A percentile compares a stretch with the other conserved stretches of the same genome.
These are phyloP conservation scores for Plectosphaerella sp. DNA, from an alignment of 2,329 filamentous ascomycete species.

Conservation along the genomic window DNA sequence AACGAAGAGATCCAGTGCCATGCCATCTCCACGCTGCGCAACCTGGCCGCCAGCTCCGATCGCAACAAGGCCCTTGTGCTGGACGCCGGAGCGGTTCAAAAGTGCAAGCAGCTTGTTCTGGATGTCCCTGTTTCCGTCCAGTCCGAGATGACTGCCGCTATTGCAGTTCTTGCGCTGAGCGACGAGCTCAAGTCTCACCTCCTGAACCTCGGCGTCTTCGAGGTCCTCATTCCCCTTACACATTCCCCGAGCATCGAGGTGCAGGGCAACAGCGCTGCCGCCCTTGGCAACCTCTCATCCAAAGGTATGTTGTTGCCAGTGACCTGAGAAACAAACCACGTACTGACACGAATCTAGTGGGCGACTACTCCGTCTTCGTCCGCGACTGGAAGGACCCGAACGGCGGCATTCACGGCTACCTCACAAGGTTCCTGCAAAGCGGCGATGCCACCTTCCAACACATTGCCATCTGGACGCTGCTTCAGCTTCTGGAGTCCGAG, in stretches of 20 bases:
- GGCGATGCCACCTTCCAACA: slow-evolving; percentile 98
- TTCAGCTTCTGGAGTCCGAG: slow-evolving; percentile 93
- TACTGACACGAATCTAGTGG: slow-evolving; percentile 53
- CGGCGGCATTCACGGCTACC: slow-evolving; percentile 92
- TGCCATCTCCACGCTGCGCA: slow-evolving; percentile 92
- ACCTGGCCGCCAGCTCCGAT: slow-evolving; percentile 93
- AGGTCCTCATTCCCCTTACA: slow-evolving; percentile 91
- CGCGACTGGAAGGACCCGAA: slow-evolving; percentile 90
- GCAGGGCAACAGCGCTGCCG: slow-evolving; percentile 95
- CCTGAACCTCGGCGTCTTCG: slow-evolving; percentile 88
- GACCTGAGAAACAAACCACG: background rate
- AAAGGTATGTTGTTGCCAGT: slow-evolving; percentile 64
- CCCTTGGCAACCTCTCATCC: slow-evolving; percentile 90
- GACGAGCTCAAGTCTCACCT: slow-evolving; percentile 93
- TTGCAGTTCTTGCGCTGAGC: slow-evolving; percentile 90
- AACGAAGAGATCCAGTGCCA: slow-evolving; percentile 99
- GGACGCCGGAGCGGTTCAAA: slow-evolving; percentile 93
- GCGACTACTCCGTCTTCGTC: slow-evolving; percentile 94
- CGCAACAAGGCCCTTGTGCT: slow-evolving; percentile 97
- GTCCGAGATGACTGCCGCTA: slow-evolving; percentile 99
- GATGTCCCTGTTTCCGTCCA: slow-evolving; percentile 92
- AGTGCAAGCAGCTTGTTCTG: slow-evolving; percentile 95
- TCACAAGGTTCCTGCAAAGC: slow-evolving; percentile 87
- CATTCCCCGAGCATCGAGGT: slow-evolving; percentile 96
- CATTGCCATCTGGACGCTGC: slow-evolving; percentile 95